Conservation (phyloP, 495 filamentous ascomycete genomes). For the Letharia columbiana region DNA sequence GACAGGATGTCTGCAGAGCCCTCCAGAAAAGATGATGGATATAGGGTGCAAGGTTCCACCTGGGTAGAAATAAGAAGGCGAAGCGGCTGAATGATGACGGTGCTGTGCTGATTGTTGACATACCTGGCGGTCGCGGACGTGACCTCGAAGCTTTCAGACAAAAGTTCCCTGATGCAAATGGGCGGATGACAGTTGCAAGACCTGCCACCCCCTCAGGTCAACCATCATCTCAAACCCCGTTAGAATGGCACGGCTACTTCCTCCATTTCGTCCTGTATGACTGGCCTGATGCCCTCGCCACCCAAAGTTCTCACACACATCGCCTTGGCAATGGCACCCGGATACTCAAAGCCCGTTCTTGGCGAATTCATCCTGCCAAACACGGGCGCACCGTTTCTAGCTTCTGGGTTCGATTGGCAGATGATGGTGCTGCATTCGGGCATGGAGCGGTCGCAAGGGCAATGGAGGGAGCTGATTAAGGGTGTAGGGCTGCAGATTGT, state of each 20-base stretch:
- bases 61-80: too few species aligned
- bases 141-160: constrained; percentile 13
- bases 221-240: background rate
- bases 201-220: constrained; percentile 20
- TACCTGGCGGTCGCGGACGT: constrained; percentile 20
- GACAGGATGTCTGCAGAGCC: too few species aligned
- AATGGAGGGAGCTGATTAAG: constrained; percentile 33
- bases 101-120: constrained; percentile 20
- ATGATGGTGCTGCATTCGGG: constrained; percentile 29
- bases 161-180: constrained; percentile 27
- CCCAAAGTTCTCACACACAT: constrained; percentile 33
- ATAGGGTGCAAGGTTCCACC: too few species aligned
- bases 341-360: constrained; percentile 39
- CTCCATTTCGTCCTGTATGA: constrained; percentile 40
- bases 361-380: constrained; percentile 39
- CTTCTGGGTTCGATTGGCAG: constrained; percentile 15
- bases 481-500: constrained; percentile 32
- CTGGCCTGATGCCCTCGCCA: constrained; percentile 35
- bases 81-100: background rate
- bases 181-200: constrained; percentile 38
- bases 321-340: constrained; percentile 33
- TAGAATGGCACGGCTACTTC: constrained; percentile 38
- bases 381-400: constrained; percentile 19
- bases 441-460: constrained; percentile 33
- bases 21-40: too few species aligned